Conservation (phyloP, 2,329 filamentous ascomycete genomes). For the Penicillium expansum region DNA sequence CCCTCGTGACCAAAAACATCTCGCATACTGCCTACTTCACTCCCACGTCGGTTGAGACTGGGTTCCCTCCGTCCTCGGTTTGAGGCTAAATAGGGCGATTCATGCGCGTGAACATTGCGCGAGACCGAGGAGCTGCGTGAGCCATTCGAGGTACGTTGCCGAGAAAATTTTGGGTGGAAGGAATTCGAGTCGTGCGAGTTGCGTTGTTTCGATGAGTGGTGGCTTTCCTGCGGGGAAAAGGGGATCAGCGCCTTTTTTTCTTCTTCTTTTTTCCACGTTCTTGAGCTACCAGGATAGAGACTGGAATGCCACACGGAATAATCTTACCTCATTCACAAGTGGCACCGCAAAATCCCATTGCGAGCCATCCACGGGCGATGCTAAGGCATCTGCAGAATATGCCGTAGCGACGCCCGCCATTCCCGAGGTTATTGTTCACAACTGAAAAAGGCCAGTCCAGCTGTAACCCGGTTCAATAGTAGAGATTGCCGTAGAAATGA, state of each 20-base stretch:
- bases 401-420: conserved; percentile 44
- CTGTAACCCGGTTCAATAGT: conserved; percentile 28
- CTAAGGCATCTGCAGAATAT: conserved; percentile 41
- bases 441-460: conserved; percentile 34
- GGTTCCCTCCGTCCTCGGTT: conserved; percentile 35
- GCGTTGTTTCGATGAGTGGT: conserved; percentile 32
- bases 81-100: conserved; percentile 28
- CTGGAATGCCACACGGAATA: background rate
- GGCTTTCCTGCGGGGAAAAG: conserved; percentile 21
- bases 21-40: conserved; percentile 39
- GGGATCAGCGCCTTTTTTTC: conserved; percentile 16
- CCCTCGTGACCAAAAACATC: conserved; percentile 30
- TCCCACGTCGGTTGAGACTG: conserved; percentile 37
- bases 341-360: conserved; percentile 43
- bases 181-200: conserved; percentile 40
- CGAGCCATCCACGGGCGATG: conserved; percentile 34
- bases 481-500: conserved; percentile 10
- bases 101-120: conserved; percentile 30
- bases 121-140: conserved; percentile 42
- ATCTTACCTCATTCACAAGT: conserved; percentile 37
- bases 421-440: conserved; percentile 20
- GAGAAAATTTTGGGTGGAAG: conserved; percentile 27
- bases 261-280: background rate
- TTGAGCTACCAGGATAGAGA: background rate
- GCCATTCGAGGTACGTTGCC: conserved; percentile 35